Conservation (phyloP, 257 asterid species). For the Solanum okadae region DNA sequence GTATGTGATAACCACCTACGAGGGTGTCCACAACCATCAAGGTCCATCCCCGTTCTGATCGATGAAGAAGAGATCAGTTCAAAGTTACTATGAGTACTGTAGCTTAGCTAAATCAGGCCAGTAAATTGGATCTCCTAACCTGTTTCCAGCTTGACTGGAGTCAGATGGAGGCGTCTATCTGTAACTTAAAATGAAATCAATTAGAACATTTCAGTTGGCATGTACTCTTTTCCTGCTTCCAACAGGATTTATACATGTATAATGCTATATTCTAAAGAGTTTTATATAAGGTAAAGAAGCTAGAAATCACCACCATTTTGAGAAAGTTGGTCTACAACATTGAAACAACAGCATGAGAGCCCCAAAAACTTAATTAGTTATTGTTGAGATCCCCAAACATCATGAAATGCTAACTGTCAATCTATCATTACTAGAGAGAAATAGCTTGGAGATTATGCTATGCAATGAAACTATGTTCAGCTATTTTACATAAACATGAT, state of each 20-base stretch:
- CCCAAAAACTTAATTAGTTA: not conserved
- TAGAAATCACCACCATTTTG: not conserved
- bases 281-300: not conserved
- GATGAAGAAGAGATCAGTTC: not conserved
- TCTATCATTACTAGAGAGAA: not conserved
- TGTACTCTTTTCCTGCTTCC: not conserved
- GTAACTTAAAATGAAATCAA: not conserved
- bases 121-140: not conserved
- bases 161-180: not conserved
- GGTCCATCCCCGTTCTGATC: conserved; percentile 31
- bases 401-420: not conserved
- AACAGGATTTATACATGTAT: not conserved
- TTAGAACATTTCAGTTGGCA: not conserved
- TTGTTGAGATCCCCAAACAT: not conserved
- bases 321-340: not conserved
- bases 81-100: not conserved
- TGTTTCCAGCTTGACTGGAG: not conserved
- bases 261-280: not conserved
- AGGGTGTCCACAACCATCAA: conserved; percentile 79
- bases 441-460: not conserved
- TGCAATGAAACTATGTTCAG: conserved; percentile 10
- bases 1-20: conserved; percentile 80
- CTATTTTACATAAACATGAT: conserved; percentile 3
- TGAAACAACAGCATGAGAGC: not conserved
- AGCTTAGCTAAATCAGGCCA: not conserved